phyloP scores from a whole-genome alignment of 2,329 filamentous ascomycete genomes.

The Cladophialophora bantiana region DNA sequence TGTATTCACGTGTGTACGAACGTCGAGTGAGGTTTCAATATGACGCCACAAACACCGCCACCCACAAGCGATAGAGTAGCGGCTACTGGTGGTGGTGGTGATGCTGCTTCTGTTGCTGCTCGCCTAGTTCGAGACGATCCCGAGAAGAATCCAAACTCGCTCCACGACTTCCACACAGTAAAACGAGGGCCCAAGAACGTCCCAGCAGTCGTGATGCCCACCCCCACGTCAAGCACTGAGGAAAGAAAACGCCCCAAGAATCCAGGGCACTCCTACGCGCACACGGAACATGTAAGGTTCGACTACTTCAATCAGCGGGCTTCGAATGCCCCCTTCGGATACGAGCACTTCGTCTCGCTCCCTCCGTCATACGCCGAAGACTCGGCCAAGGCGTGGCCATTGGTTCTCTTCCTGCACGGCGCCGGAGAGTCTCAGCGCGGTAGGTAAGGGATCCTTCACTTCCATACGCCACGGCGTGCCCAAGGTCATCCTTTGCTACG shows the following conservation, averaged over 20 bases:
- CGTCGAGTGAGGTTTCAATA: too few relatives aligned
- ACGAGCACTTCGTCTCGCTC: slow-evolving; percentile 34
- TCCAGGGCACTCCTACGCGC: slow-evolving; percentile 29
- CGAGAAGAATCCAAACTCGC: slow-evolving; percentile 32
- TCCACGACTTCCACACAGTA: slow-evolving; percentile 31
- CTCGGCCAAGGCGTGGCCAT: slow-evolving; percentile 22
- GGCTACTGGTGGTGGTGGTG: too few relatives aligned
- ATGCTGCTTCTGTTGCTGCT: too few relatives aligned
- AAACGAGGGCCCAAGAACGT: slow-evolving; percentile 32
- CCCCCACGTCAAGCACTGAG: not conserved
- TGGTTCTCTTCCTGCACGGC: slow-evolving; percentile 34
- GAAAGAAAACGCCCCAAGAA: slow-evolving; percentile 25
- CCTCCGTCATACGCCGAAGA: slow-evolving; percentile 28
- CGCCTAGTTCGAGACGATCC: slow-evolving; percentile 13
- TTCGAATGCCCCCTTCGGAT: slow-evolving; percentile 34
- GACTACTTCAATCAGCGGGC: slow-evolving; percentile 29
- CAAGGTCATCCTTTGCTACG: slow-evolving; percentile 35
- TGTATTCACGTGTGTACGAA: too few relatives aligned
- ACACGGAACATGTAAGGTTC: slow-evolving; percentile 28
- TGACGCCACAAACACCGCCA: too few relatives aligned
- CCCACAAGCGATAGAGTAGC: too few relatives aligned
- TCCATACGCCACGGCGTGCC: slow-evolving; percentile 32
- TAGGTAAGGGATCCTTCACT: slow-evolving; percentile 25
- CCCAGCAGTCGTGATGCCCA: slow-evolving; percentile 20
- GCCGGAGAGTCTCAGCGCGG: slow-evolving; percentile 32